These are phyloP conservation scores for Pyricularia sp. DNA, from an alignment of 2,329 filamentous ascomycete genomes.

Conservation along the genomic window DNA sequence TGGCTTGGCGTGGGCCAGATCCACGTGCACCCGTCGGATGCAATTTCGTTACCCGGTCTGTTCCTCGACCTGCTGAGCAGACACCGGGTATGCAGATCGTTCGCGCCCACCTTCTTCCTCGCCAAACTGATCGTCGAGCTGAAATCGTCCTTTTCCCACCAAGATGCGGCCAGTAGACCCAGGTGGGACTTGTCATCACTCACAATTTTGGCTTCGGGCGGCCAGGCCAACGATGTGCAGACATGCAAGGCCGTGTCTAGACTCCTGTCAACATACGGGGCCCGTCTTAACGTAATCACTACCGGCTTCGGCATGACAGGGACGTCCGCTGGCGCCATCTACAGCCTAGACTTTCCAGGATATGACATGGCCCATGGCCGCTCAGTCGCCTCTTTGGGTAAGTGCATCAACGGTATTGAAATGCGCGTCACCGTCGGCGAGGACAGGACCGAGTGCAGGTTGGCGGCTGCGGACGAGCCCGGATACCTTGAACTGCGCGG, in stretches of 20 bases:
- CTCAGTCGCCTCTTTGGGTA: too few species aligned
- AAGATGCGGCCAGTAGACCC: too few species aligned
- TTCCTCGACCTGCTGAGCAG: background rate
- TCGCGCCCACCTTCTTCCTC: background rate
- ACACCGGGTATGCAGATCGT: background rate
- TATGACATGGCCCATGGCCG: slow-evolving; percentile 43
- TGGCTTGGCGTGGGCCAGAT: background rate
- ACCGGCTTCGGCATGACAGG: slow-evolving; percentile 96
- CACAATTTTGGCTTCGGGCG: too few species aligned
- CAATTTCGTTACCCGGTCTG: background rate
- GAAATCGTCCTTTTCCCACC: background rate
- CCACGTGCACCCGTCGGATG: background rate
- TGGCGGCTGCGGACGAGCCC: slow-evolving; percentile 55
- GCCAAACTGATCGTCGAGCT: background rate
- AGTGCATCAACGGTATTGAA: slow-evolving; percentile 80
- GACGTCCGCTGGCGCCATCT: slow-evolving; percentile 86
- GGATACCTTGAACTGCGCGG: slow-evolving; percentile 84
- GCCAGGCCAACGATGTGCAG: too few species aligned
- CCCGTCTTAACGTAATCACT: slow-evolving; percentile 49
- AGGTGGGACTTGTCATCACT: too few species aligned
- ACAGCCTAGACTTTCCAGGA: slow-evolving; percentile 51
- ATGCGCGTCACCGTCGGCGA: slow-evolving; percentile 55
- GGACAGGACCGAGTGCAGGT: too few species aligned
- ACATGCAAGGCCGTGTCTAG: too few species aligned
- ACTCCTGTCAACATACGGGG: too few species aligned